phyloP scores from a whole-genome alignment of 164 flowering plant species.

The Protea cynaroides region DNA sequence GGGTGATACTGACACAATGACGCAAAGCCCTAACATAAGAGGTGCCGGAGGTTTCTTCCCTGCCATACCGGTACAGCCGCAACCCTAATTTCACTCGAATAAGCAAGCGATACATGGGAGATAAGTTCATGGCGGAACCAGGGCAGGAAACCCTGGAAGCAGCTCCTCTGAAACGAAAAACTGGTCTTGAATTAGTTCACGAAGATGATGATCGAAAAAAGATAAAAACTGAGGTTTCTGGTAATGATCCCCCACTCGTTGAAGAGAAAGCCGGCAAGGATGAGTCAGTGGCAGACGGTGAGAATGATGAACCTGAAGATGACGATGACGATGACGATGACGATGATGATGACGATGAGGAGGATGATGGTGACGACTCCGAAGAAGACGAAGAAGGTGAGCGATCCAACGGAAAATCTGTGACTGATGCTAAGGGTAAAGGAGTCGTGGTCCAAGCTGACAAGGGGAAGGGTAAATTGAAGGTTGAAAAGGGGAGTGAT shows the following conservation, averaged over 20 bases:
- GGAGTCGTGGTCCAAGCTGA: slow-evolving; percentile 33
- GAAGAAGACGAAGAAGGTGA: slow-evolving; percentile 25
- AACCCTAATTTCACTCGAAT: slow-evolving; percentile 6
- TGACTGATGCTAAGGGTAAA: slow-evolving; percentile 50
- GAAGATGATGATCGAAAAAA: slow-evolving; percentile 28
- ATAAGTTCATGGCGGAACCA: slow-evolving; percentile 38
- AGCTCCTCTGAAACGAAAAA: slow-evolving; percentile 39
- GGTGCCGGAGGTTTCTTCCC: neutral
- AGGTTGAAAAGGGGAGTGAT: slow-evolving; percentile 23
- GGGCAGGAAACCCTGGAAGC: slow-evolving; percentile 21
- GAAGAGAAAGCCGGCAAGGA: neutral
- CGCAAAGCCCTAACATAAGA: neutral
- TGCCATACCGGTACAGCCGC: neutral
- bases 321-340: slow-evolving; percentile 16
- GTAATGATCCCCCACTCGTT: neutral
- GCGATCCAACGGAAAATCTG: slow-evolving; percentile 20
- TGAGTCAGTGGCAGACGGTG: neutral
- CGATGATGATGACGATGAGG: slow-evolving; percentile 13
- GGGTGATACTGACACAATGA: neutral
- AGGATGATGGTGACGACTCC: slow-evolving; percentile 6
- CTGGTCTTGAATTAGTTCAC: slow-evolving; percentile 17
- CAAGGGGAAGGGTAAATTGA: slow-evolving; percentile 62
- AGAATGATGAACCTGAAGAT: neutral
- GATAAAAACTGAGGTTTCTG: slow-evolving; percentile 24
- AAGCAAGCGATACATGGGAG: neutral